phyloP scores from a whole-genome alignment of 2,329 filamentous ascomycete species.

The Emmonsiellopsis sp. region DNA sequence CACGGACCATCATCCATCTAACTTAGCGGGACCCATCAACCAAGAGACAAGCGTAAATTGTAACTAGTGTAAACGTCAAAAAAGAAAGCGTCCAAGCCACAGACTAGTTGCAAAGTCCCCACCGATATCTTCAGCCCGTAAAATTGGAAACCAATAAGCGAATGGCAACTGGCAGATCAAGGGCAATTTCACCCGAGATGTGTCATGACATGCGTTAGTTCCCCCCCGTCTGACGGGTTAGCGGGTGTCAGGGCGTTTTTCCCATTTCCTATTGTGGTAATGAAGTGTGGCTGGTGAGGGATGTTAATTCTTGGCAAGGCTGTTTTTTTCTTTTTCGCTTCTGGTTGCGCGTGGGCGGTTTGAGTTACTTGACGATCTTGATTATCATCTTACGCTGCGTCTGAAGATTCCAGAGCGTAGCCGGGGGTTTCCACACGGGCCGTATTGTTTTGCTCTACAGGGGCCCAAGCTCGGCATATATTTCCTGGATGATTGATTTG shows the following conservation, averaged over 20 bases:
- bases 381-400: neutral
- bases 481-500: neutral
- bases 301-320: neutral
- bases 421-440: neutral
- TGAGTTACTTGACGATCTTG: no score
- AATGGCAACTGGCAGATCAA: neutral
- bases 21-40: neutral
- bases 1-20: neutral
- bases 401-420: neutral
- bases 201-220: neutral
- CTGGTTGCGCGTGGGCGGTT: neutral
- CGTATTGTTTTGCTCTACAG: neutral
- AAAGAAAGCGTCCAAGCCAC: neutral
- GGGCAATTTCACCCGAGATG: neutral
- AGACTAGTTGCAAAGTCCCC: neutral
- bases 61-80: neutral
- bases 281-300: neutral
- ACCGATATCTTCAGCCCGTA: neutral
- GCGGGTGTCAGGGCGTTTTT: neutral
- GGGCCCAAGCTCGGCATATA: neutral
- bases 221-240: no score
- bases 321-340: neutral
- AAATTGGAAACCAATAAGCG: neutral
- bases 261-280: neutral
- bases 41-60: neutral